Evolutionary conservation across 1,139 yeast species (phyloP), one percentile per base, ranked within the genome.

Genomic region (Pichia sp.): DNA sequence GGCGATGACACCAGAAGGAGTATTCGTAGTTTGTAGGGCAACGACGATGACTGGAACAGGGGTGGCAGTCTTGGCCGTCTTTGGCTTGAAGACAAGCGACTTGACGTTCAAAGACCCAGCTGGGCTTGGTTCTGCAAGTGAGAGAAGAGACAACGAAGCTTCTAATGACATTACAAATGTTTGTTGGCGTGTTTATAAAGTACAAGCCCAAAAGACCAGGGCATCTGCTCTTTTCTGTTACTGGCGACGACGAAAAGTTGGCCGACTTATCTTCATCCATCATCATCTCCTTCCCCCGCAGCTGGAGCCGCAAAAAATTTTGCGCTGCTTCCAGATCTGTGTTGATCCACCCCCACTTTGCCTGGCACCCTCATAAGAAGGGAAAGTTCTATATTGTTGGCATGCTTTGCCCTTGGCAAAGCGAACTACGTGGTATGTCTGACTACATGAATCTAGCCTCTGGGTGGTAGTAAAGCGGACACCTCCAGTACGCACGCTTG

Each of bases 1-100:
- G 49, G 96, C 92, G 59, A 90, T 78, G 36, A 77, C 66, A 29
- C 78, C 75, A 5, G 86, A 72, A 51, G 96, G 90, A 42, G 97
- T 88, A 50, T 76, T 75, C 7, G 96, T 87, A 3, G 82, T 64
- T 52, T 81, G 81, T 61, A 87, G 77, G 7, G 96, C 96, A 67
- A 90, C 79, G 41, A 90, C 89, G 50, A 90, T 82, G 36, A 90
- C 78, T 49, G 97, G 96, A 51, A 87, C 82, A 38, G 95, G 89
- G n/a, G 80, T 72, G 52, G 89, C 90, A 49, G 90, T 73, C 69
- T 89, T 90, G 54, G 96, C 86, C 50, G 96, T 89, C 73, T 90
- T 90, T 64, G 96, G 96, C 74, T 90, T 90, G 79, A 90, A 90
- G 38, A 90, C 90, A 61, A 90, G 77, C 5, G 93, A 80, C 71